Conservation (phyloP, 2,329 filamentous ascomycete species). For the Penicillium sp. region DNA sequence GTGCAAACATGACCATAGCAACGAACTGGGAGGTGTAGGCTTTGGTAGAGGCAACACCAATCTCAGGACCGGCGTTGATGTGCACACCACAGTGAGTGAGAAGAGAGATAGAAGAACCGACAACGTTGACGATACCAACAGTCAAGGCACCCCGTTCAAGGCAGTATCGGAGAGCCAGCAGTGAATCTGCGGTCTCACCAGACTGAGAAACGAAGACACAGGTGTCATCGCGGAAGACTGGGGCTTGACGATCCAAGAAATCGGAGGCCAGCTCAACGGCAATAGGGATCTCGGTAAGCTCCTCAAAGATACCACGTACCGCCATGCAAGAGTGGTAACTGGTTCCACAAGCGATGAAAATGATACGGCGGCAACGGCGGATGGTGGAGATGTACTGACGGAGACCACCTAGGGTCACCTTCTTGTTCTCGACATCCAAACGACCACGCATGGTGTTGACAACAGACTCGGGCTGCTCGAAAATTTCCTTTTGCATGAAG, state of each 20-base stretch:
- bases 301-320: constrained; percentile 94
- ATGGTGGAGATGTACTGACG: constrained; percentile 96
- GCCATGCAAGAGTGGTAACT: constrained; percentile 99
- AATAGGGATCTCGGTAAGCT: constrained; percentile 96
- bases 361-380: constrained; percentile 91
- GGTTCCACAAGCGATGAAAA: constrained; percentile 98
- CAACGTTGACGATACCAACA: constrained; percentile 97
- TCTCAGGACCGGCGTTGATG: constrained; percentile 97
- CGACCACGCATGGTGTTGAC: constrained; percentile 99
- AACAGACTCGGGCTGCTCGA: constrained; percentile 98
- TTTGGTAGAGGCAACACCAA: constrained; percentile 98
- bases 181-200: constrained; percentile 94
- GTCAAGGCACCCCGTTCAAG: constrained; percentile 95
- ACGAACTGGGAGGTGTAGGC: constrained; percentile 99
- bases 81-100: constrained; percentile 99
- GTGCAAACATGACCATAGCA: constrained; percentile 99
- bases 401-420: constrained; percentile 90
- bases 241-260: constrained; percentile 93
- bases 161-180: constrained; percentile 96
- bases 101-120: constrained; percentile 96
- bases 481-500: constrained; percentile 99
- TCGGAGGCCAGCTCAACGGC: constrained; percentile 95
- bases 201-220: constrained; percentile 99
- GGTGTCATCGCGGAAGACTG: constrained; percentile 98
- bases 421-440: constrained; percentile 88